phyloP scores from a whole-genome alignment of 805 yeast genomes.

The Saccharomycopsis fermentans region DNA sequence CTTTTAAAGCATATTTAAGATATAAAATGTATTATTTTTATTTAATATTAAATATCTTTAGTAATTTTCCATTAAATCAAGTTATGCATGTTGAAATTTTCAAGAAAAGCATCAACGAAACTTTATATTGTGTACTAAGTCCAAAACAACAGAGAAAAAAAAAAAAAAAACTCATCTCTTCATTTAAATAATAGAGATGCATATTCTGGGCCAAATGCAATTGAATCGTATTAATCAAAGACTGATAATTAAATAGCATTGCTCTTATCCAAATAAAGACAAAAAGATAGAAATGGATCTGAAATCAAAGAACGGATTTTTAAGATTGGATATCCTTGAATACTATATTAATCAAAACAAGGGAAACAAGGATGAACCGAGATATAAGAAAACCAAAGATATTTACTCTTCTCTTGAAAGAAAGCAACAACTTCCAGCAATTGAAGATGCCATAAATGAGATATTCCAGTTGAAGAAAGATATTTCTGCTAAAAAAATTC shows the following conservation, averaged over 20 bases:
- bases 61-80: no score
- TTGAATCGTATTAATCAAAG: background rate
- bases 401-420: slow-evolving; percentile 34
- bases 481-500: slow-evolving; percentile 39
- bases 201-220: background rate
- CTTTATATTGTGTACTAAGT: background rate
- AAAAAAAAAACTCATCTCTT: background rate
- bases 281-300: background rate
- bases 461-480: slow-evolving; percentile 37
- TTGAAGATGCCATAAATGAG: slow-evolving; percentile 36
- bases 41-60: no score
- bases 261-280: background rate
- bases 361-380: background rate
- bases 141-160: background rate
- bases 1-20: no score
- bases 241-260: no score
- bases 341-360: slow-evolving; percentile 19
- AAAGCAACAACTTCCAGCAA: slow-evolving; percentile 32
- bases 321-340: slow-evolving; percentile 45
- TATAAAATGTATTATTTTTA: no score
- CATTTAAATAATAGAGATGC: background rate
- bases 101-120: no score
- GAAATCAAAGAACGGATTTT: slow-evolving; percentile 5
- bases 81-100: no score
- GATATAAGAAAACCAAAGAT: slow-evolving; percentile 21